Conservation (phyloP, 2,329 filamentous ascomycete genomes). For the Neurospora sp. region DNA sequence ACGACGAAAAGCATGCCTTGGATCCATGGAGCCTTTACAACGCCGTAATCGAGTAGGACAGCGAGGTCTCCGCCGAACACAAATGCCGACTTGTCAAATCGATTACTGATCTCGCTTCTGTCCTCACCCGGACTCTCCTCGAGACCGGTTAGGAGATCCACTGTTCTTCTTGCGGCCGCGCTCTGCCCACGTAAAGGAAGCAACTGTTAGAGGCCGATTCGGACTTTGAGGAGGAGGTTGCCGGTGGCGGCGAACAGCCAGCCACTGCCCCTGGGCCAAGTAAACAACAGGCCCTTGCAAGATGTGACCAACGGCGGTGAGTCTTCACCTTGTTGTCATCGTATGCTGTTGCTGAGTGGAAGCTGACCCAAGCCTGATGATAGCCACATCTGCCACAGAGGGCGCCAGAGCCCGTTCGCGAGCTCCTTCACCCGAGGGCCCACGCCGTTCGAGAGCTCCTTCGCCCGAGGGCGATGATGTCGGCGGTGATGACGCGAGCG, state of each 20-base stretch:
- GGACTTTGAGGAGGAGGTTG: neutral
- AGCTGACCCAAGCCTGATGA: neutral
- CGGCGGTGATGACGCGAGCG: neutral
- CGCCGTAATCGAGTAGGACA: neutral
- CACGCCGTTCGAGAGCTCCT: too few relatives aligned
- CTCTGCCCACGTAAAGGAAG: constrained; percentile 26
- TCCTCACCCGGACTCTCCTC: constrained; percentile 70
- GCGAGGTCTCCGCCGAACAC: neutral
- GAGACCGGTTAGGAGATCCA: constrained; percentile 68
- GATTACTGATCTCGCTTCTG: constrained; percentile 47
- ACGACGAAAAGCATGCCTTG: neutral
- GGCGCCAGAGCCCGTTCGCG: neutral
- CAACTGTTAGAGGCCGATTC: constrained; percentile 46
- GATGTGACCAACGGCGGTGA: neutral
- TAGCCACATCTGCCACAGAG: neutral
- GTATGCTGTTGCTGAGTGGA: neutral
- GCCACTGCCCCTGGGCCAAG: neutral
- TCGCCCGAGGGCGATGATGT: neutral
- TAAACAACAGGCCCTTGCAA: neutral
- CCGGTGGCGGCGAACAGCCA: neutral
- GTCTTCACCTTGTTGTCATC: neutral
- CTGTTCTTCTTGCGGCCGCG: constrained; percentile 35
- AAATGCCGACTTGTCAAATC: neutral
- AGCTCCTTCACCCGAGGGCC: neutral
- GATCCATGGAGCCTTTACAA: neutral